phyloP scores from a whole-genome alignment of 495 filamentous ascomycete species.

The Penicillium pulvis region DNA sequence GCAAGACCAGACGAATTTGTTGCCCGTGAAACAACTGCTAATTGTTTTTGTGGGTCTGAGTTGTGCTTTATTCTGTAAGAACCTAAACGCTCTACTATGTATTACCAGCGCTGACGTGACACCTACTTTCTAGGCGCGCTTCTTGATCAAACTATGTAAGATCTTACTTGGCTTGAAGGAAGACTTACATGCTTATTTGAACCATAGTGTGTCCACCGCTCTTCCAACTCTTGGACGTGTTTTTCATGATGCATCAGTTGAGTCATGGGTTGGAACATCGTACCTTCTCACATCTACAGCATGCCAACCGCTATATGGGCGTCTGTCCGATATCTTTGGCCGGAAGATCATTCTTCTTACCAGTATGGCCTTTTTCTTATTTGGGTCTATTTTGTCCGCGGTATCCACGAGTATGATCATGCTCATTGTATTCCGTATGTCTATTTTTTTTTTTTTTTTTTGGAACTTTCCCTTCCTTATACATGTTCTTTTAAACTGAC shows the following conservation, averaged over 20 bases:
- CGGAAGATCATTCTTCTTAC: slow-evolving; percentile 7
- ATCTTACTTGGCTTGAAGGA: not conserved
- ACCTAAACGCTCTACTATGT: not conserved
- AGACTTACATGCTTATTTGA: not conserved
- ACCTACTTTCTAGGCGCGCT: slow-evolving; percentile 5
- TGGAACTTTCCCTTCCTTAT: not conserved
- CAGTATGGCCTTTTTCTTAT: slow-evolving; percentile 7
- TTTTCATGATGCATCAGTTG: slow-evolving; percentile 7
- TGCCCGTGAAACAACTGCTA: slow-evolving; percentile 5
- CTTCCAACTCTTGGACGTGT: slow-evolving; percentile 9
- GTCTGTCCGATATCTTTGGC: slow-evolving; percentile 12
- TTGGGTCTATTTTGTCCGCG: slow-evolving; percentile 8
- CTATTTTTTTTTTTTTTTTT: too few relatives aligned
- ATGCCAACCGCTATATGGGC: slow-evolving; percentile 11
- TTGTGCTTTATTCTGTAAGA: slow-evolving; percentile 12
- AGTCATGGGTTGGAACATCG: slow-evolving; percentile 10
- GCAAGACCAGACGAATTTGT: slow-evolving; percentile 12
- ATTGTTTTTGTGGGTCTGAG: slow-evolving; percentile 11
- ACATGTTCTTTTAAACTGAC: not conserved
- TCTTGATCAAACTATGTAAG: slow-evolving; percentile 12
- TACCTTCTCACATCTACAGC: slow-evolving; percentile 9
- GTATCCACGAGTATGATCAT: slow-evolving; percentile 11
- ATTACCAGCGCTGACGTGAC: not conserved
- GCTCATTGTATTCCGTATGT: slow-evolving; percentile 13
- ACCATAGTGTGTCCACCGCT: slow-evolving; percentile 7